Base-by-base conservation (phyloP, 805 yeast species). In the Dipodascopsis uninucleata region DNA sequence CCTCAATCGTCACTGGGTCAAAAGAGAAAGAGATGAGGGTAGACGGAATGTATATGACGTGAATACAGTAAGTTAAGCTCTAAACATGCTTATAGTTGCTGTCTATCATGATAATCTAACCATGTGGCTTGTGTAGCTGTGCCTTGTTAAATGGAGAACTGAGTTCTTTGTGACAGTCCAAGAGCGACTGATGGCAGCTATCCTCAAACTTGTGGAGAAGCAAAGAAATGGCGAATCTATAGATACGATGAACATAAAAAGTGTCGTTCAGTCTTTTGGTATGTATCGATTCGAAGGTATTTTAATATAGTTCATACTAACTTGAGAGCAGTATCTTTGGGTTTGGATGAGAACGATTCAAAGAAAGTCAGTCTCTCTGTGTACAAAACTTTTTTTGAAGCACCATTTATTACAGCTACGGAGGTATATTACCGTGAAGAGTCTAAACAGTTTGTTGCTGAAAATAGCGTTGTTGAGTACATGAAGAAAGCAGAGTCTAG, bases 1-100 rank as follows among this genome's bases (percentile, higher is more conserved):
- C 66, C 80, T 93, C 77, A 93, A 93, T 66, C 77, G 97, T 51
- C 93, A 90, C 67, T 93, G 98, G 98, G 96, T 94, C 34, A 85
- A 84, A 57, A 89, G 94, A 61, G 97, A 90, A 66, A 76, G 97
- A 60, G 83, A 87, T 33, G 97, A 90, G 62, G 97, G 97, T 14
- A 78, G 86, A 59, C 76, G 88, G 53, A 88, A 86, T 59, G 81
- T 93, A 36, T 87, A 80, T 64, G 98, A 93, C 65, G 94, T 94
- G 18, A 82, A 88, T 62, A 87, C 96, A 3, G 71, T 50, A 36
- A 17, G 55, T 36, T 6, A 5, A 9, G 18, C 22, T 14, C 12
- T 26, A 10, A 6, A 3, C 17, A 12, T 12, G 14, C 24, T 34
- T 21, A 8, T 18, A 29, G 20, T 1, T 32, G 21, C 29, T 26